Conservation (phyloP, 345 rosid species). For the Cardamine chenopodiifolia region DNA sequence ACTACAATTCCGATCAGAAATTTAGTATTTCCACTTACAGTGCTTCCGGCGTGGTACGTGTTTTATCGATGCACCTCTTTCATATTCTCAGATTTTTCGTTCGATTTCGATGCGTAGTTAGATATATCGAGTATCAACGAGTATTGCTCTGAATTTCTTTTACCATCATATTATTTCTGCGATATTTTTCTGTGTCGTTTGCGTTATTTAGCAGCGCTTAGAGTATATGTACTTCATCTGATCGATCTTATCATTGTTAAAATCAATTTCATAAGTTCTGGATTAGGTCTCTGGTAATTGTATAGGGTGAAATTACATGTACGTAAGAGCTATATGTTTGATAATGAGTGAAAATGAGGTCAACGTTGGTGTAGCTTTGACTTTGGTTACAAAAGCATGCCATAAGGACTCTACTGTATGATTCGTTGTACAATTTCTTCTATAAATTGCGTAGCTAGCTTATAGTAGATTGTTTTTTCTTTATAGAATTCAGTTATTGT, state of each 20-base stretch:
- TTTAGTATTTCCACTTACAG: conserved; percentile 68
- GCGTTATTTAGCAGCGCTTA: neutral
- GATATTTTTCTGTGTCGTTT: neutral
- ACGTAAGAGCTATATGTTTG: neutral
- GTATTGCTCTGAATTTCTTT: neutral
- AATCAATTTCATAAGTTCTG: neutral
- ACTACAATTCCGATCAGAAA: conserved; percentile 81
- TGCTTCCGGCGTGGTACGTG: conserved; percentile 75
- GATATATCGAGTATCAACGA: neutral
- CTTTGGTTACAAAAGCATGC: neutral
- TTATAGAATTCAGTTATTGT: neutral
- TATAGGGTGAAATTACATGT: neutral
- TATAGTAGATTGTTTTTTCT: neutral
- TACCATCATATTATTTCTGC: neutral
- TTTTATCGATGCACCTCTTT: neutral
- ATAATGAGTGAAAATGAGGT: neutral
- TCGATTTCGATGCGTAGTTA: neutral
- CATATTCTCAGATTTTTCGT: neutral
- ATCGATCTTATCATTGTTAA: neutral
- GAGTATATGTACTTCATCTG: neutral
- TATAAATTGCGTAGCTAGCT: neutral
- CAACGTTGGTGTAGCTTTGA: neutral
- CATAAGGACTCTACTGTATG: neutral
- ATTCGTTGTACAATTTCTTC: neutral
- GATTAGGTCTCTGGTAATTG: conserved; percentile 8